Evolutionary conservation across 2,329 filamentous ascomycete species (phyloP).

Genomic region (Colletotrichum euphorbiae): DNA sequence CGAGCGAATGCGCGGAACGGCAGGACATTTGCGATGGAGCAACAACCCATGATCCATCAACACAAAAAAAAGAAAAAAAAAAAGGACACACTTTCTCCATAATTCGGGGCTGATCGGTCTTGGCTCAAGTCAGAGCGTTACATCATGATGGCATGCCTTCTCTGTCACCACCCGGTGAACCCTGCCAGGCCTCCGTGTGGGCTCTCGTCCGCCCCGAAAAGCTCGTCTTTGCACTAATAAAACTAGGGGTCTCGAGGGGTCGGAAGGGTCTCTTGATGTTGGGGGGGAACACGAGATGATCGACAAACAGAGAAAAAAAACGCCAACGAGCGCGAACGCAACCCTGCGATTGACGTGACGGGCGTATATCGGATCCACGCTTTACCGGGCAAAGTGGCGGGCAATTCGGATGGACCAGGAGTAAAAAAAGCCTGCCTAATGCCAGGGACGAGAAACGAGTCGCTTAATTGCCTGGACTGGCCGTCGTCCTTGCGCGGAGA

Average conservation of each 20-base stretch:
- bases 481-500: no score
- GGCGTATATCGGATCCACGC: not conserved
- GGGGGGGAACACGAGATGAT: constrained; percentile 22
- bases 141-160: constrained; percentile 36
- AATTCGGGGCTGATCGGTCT: not conserved
- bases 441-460: not conserved
- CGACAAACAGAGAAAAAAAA: not conserved
- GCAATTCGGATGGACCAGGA: no score
- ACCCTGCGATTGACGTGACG: not conserved
- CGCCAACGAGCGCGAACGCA: not conserved
- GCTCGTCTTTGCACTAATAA: not conserved
- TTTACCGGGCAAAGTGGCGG: no score
- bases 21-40: not conserved
- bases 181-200: not conserved
- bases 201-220: constrained; percentile 3
- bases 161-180: not conserved
- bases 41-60: not conserved
- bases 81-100: not conserved
- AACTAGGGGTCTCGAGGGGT: constrained; percentile 1
- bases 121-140: constrained; percentile 37
- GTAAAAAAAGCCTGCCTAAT: not conserved
- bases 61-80: not conserved
- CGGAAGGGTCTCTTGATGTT: not conserved
- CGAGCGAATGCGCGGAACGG: not conserved
- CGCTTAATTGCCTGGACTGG: no score